Base-by-base conservation (phyloP, 164 flowering plant species). In the Dillenia turbinata region DNA sequence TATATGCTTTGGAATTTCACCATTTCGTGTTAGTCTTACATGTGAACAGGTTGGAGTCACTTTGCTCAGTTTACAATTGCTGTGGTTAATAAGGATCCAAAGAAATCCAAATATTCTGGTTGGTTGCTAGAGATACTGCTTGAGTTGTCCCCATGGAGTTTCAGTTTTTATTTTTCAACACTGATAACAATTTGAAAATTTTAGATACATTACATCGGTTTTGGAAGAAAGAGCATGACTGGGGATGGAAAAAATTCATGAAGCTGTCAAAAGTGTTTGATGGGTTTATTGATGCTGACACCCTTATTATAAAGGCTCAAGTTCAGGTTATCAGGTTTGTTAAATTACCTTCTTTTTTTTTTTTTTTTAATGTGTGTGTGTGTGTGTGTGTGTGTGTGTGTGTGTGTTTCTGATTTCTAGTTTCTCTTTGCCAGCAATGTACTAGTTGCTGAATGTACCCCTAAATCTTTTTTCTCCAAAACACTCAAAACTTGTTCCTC, bases 161-260 rank as follows among this genome's bases (percentile, higher is more conserved):
- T 51, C 40, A 10, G 51, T 19, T 13, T 57, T 24, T 64, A 11
- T 6, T 11, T 53, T 61, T 53, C 10, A 12, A 15, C 40, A 16
- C 54, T 64, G 60, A 66, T 49, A 15, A 53, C 8, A 44, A 52
- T 68, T 62, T 51, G 54, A 53, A 16, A 62, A 61, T 57, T 79
- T 73, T 81, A 89, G 96, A 89, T 82, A 89, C 96, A n/a, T 73
- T 89, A 74, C 96, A 89, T 69, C 84, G 96, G 14, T 89, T 89
- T 59, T 83, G 96, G 83, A 92, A 92, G 87, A 92, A 92, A 76
- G 98, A 92, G 77, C 98, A 92, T 78, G 98, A 92, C 59, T 92
- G 98, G 98, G 98, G 98, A 10, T 92, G 98, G 98, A 92, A 89
- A 79, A 92, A 90, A 68, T 92, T 92, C 73, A 92, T 92, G 96